Evolutionary conservation across 2,329 filamentous ascomycete genomes (phyloP).

Genomic region (Bisporella sp.): DNA sequence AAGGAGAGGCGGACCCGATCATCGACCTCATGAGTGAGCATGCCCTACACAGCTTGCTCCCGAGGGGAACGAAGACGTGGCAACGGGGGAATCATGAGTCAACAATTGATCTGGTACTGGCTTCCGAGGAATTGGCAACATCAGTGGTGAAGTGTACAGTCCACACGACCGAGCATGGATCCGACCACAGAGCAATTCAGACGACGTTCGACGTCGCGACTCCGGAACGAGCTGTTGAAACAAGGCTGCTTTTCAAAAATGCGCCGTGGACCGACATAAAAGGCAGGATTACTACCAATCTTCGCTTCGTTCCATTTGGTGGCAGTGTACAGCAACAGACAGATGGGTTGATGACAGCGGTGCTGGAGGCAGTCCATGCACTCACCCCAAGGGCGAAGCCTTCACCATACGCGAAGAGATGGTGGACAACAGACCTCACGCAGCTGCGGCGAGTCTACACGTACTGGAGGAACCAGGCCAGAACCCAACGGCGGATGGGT

Average conservation of each 20-base stretch:
- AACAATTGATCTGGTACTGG: conserved; percentile 23
- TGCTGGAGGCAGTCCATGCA: conserved; percentile 9
- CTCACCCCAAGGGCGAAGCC: conserved; percentile 20
- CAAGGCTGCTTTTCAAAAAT: conserved; percentile 22
- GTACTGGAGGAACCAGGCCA: conserved; percentile 24
- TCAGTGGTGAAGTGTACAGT: conserved; percentile 12
- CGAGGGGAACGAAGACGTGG: conserved; percentile 30
- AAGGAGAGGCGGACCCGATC: conserved; percentile 30
- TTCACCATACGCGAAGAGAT: conserved; percentile 25
- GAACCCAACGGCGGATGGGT: conserved; percentile 13
- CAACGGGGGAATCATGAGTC: conserved; percentile 3
- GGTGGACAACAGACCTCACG: conserved; percentile 25
- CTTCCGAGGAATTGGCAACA: conserved; percentile 16
- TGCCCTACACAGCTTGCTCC: conserved; percentile 28
- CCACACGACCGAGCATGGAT: conserved; percentile 21
- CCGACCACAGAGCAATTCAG: conserved; percentile 27
- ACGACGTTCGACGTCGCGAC: conserved; percentile 22
- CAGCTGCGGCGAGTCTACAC: conserved; percentile 23
- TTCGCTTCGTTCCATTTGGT: neutral
- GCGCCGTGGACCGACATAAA: conserved; percentile 13
- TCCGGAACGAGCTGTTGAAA: conserved; percentile 3
- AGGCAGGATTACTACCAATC: conserved; percentile 1
- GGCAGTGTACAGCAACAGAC: conserved; percentile 11
- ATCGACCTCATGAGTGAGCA: conserved; percentile 27
- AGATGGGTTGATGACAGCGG: conserved; percentile 10